Evolutionary conservation across 2,329 filamentous ascomycete genomes (phyloP).

Genomic region (Chrysoporthe austroafricana): DNA sequence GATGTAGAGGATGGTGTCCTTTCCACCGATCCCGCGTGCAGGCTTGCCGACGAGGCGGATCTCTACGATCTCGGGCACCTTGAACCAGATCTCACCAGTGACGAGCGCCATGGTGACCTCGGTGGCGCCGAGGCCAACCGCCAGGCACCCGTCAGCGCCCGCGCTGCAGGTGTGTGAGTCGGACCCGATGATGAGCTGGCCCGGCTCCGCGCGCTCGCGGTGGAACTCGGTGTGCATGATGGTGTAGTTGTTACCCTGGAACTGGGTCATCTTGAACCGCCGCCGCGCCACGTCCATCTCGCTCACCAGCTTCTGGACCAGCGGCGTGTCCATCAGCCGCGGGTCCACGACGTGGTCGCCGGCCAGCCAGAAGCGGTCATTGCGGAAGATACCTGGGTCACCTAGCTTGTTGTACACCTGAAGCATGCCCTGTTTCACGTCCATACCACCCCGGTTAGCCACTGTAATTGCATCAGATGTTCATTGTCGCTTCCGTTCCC

Average conservation of each 20-base stretch:
- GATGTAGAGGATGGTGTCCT: conserved; percentile 45
- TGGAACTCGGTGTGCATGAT: conserved; percentile 48
- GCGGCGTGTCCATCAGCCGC: neutral
- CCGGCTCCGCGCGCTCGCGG: conserved; percentile 42
- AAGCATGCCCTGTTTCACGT: conserved; percentile 42
- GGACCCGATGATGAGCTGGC: conserved; percentile 43
- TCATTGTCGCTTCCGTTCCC: no score
- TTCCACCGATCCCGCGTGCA: conserved; percentile 40
- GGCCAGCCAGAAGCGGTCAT: conserved; percentile 55
- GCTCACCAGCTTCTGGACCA: conserved; percentile 41
- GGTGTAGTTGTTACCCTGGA: conserved; percentile 43
- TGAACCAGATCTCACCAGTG: conserved; percentile 46
- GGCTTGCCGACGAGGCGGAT: conserved; percentile 41
- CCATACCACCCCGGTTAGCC: no score
- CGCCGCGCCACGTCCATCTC: conserved; percentile 41
- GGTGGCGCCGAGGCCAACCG: conserved; percentile 44
- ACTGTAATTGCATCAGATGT: no score
- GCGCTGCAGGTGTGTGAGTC: conserved; percentile 46
- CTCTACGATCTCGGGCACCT: conserved; percentile 41
- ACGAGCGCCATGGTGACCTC: conserved; percentile 44
- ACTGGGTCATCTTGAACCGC: conserved; percentile 49
- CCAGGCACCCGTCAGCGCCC: conserved; percentile 41
- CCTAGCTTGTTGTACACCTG: conserved; percentile 42
- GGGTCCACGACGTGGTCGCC: conserved; percentile 54
- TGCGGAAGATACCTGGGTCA: conserved; percentile 49